Conservation (phyloP, 2,329 filamentous ascomycete genomes). For the Cordyceps cicadae region DNA sequence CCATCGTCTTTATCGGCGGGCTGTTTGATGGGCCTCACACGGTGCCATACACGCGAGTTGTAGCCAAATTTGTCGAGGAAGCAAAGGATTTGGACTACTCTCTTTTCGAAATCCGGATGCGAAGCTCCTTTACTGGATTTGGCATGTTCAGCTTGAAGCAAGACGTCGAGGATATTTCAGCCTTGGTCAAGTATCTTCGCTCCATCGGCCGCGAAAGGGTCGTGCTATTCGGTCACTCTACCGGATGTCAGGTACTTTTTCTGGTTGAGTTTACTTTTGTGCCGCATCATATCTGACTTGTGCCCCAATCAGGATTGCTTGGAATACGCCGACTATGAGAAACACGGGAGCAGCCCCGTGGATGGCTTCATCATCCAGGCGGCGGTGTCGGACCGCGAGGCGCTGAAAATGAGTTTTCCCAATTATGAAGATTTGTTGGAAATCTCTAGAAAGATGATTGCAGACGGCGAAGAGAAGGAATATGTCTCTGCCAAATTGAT, state of each 20-base stretch:
- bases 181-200: conserved; percentile 46
- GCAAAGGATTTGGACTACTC: conserved; percentile 36
- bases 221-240: conserved; percentile 51
- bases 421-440: conserved; percentile 38
- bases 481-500: conserved; percentile 43
- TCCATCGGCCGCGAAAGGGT: conserved; percentile 41
- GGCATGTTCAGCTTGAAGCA: conserved; percentile 41
- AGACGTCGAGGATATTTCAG: conserved; percentile 46
- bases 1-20: conserved; percentile 62
- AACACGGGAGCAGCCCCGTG: conserved; percentile 42
- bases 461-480: conserved; percentile 44
- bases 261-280: not conserved
- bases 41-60: conserved; percentile 44
- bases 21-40: conserved; percentile 62
- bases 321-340: conserved; percentile 40
- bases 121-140: conserved; percentile 45
- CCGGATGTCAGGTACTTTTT: conserved; percentile 43
- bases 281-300: not conserved
- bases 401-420: conserved; percentile 38
- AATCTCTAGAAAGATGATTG: conserved; percentile 46
- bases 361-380: conserved; percentile 76
- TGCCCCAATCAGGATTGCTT: conserved; percentile 38
- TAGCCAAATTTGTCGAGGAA: conserved; percentile 36
- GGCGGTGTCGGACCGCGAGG: conserved; percentile 69
- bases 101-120: conserved; percentile 48